These are phyloP conservation scores for Malus domestica DNA, from an alignment of 306 rosid genomes.

Conservation along the genomic window ASM211411v1 NC_041791.1:8214001-8214500, in stretches of 20 bases:
- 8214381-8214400: conserved; percentile 22
- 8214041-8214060: conserved; percentile 2
- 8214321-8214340: neutral
- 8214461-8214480: conserved; percentile 31
- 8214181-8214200: conserved; percentile 1
- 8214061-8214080: conserved; percentile 1
- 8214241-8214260: conserved; percentile 23
- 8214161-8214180: conserved; percentile 13
- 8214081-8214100: conserved; percentile 12
- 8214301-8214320: conserved; percentile 51
- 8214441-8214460: conserved; percentile 39
- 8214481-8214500: conserved; percentile 31
- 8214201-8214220: neutral
- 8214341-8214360: conserved; percentile 26
- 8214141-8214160: conserved; percentile 24
- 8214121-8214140: conserved; percentile 22
- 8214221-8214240: neutral
- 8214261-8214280: conserved; percentile 28
- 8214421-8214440: conserved; percentile 18
- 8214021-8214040: neutral
- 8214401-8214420: conserved; percentile 29
- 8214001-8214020: too few relatives aligned
- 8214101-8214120: conserved; percentile 27
- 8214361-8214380: neutral
- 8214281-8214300: neutral